Percentiles rank a stretch among this genome's conserved stretches.
phyloP scores from a whole-genome alignment of 345 rosid genomes.

The Cardiospermum halicacabum region DNA sequence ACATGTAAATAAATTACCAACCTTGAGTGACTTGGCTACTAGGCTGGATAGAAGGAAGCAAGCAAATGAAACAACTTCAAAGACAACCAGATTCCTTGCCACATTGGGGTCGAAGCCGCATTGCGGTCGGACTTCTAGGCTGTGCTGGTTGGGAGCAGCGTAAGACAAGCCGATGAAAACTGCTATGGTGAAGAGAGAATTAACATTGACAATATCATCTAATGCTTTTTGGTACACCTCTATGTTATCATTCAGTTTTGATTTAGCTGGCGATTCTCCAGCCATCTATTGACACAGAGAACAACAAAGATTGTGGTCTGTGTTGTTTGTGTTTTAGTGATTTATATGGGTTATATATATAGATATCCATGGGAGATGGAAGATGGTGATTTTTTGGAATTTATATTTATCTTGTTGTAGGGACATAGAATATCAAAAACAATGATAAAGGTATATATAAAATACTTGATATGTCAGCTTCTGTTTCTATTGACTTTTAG shows the following conservation, averaged over 20 bases:
- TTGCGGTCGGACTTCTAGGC: slow-evolving; percentile 18
- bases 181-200: slow-evolving; percentile 37
- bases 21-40: slow-evolving; percentile 33
- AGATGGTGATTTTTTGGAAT: too few species aligned
- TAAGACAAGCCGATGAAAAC: slow-evolving; percentile 35
- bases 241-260: not conserved
- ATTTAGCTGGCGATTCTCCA: not conserved
- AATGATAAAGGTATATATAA: too few species aligned
- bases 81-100: slow-evolving; percentile 19
- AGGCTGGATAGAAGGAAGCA: slow-evolving; percentile 36
- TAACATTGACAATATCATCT: slow-evolving; percentile 34
- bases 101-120: slow-evolving; percentile 8
- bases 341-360: too few species aligned
- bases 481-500: not conserved
- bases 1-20: not conserved
- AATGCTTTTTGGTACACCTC: slow-evolving; percentile 14
- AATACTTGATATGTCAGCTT: not conserved
- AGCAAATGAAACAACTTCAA: slow-evolving; percentile 33
- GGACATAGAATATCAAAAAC: not conserved
- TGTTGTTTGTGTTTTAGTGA: too few species aligned
- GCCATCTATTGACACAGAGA: not conserved
- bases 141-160: not conserved
- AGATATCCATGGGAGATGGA: too few species aligned
- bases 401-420: too few species aligned
- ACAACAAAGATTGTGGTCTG: too few species aligned